A percentile compares a stretch with the other conserved stretches of the same genome.
Evolutionary conservation across 1,284 basidiomycete species (phyloP).

Genomic region (Trametes polyzona): DNA sequence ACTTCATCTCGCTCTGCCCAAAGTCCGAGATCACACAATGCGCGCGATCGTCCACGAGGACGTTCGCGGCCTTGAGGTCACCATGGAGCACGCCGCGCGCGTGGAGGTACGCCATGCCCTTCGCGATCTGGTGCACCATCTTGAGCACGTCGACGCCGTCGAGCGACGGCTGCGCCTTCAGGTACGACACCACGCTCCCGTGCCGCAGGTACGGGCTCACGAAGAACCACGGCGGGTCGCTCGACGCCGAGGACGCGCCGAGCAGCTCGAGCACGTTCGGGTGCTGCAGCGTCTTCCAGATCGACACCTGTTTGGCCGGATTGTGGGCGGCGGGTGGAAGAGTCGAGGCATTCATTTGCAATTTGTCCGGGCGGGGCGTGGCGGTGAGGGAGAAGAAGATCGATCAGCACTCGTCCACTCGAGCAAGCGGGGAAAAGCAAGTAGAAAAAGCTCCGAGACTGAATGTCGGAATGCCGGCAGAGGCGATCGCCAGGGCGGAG

Average conservation of each 20-base stretch:
- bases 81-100: slow-evolving; percentile 67
- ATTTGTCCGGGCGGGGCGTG: too few relatives aligned
- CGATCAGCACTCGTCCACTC: background rate
- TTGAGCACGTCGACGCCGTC: slow-evolving; percentile 51
- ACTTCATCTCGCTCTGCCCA: slow-evolving; percentile 78
- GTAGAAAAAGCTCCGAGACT: background rate
- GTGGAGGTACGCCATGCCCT: slow-evolving; percentile 80
- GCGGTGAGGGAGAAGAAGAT: too few relatives aligned
- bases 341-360: background rate
- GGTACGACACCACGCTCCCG: slow-evolving; percentile 49
- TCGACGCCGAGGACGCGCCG: slow-evolving; percentile 46
- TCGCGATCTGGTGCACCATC: slow-evolving; percentile 72
- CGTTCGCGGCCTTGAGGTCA: slow-evolving; percentile 76
- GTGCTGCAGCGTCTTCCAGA: slow-evolving; percentile 45
- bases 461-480: background rate
- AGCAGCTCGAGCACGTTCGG: slow-evolving; percentile 46
- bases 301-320: slow-evolving; percentile 30
- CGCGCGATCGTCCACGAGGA: slow-evolving; percentile 68
- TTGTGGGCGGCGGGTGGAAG: background rate
- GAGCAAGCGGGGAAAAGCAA: too few relatives aligned
- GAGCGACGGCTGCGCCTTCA: slow-evolving; percentile 42
- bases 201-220: slow-evolving; percentile 61
- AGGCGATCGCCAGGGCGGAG: background rate
- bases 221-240: slow-evolving; percentile 51
- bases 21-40: slow-evolving; percentile 79